Evolutionary conservation across 352 stramenopile genomes (phyloP), one percentile per base, ranked within the genome.

Genomic region (Phytopythium delawarense): DNA sequence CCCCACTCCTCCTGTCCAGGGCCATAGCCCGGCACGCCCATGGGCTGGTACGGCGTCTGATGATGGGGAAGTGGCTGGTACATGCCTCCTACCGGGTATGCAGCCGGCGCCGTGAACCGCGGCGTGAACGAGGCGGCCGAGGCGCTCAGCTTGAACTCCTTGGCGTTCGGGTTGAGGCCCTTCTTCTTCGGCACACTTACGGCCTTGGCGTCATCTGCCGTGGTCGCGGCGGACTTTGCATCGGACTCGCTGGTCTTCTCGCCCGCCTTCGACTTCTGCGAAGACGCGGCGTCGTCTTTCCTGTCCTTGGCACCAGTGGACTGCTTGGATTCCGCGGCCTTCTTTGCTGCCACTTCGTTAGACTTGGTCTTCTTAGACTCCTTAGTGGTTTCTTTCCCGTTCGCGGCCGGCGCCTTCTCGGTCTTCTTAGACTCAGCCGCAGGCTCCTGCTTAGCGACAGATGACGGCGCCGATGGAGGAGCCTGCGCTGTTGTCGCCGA

Each of bases 81-180:
- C 34, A 74, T 75, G 44, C 64, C 64, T 11, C 66, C 66, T 44
- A 74, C 77, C 23, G 79, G 79, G n/a, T 76, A 88, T 32, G 73
- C 72, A 40, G 63, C 53, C 2, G 66, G 61, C 7, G 66, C 63
- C 2, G 62, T 35, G 40, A 91, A 88, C 57, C 71, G 87, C 20
- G 87, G 87, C 39, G 83, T 93, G 60, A 96, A 96, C 45, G 65
- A 65, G 7, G 70, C 61, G 20, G 87, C 87, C 4, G 72, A 61
- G 11, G 82, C 82, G 45, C 71, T 94, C 35, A 92, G 71, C 68
- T 92, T 94, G 67, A 94, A 96, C 63, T 96, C 87, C 72, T 92
- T 94, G 4, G 85, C 85, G 34, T 92, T 89, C 40, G 84, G 80
- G 61, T 96, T 96, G 61, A 96, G 72, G 25, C 55, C 64, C 68